Conservation (phyloP, 2,329 filamentous ascomycete species). For the Trichoderma harzianum region DNA sequence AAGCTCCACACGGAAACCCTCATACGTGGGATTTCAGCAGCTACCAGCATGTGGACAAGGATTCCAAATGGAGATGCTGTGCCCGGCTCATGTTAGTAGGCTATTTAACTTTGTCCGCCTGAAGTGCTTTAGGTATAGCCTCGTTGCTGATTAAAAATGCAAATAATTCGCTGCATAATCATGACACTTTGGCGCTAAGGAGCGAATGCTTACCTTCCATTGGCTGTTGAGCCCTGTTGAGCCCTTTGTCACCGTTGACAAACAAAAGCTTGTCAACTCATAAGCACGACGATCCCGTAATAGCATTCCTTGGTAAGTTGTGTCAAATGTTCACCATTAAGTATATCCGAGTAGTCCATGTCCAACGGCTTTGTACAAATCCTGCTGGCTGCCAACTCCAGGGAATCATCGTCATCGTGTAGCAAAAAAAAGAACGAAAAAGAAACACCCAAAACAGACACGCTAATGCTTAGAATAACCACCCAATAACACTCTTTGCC, state of each 20-base stretch:
- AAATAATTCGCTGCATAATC: not conserved
- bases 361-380: slow-evolving; percentile 14
- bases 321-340: not conserved
- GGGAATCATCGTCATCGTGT: not conserved
- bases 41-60: not conserved
- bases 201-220: not conserved
- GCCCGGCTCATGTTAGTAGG: not conserved
- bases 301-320: not conserved
- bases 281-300: not conserved
- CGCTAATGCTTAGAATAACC: slow-evolving; percentile 34
- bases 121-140: slow-evolving; percentile 2
- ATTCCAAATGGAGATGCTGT: not conserved
- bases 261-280: not conserved
- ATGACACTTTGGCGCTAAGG: slow-evolving; percentile 3
- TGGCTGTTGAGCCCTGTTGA: not conserved
- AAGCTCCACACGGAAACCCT: not conserved
- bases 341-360: not conserved
- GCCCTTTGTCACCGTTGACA: slow-evolving; percentile 6
- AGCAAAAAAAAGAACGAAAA: not conserved
- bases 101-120: not conserved
- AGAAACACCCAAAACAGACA: not conserved
- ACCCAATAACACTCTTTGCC: slow-evolving; percentile 25
- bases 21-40: not conserved
- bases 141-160: slow-evolving; percentile 2
- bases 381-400: not conserved